Conservation (phyloP, 768 basidiomycete species). For the Naematelia encephala region DNA sequence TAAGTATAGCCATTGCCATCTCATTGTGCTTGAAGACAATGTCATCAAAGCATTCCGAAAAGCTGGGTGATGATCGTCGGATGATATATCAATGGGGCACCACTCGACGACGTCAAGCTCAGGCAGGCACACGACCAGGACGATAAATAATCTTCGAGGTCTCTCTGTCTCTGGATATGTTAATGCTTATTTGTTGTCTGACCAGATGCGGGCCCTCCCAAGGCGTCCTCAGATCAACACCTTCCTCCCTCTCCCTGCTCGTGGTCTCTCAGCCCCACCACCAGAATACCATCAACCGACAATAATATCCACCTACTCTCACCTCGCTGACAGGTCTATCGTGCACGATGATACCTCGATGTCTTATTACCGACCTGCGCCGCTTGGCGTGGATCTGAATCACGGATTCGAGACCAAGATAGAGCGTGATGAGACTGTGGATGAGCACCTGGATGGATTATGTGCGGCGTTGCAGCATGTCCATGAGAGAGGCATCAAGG, state of each 20-base stretch:
- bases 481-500: constrained; percentile 8
- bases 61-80: too few relatives aligned
- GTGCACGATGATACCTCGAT: constrained; percentile 38
- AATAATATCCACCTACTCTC: constrained; percentile 48
- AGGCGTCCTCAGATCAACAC: background rate
- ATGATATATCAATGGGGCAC: too few relatives aligned
- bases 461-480: constrained; percentile 34
- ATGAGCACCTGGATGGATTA: constrained; percentile 49
- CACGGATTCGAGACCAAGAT: constrained; percentile 41
- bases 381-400: constrained; percentile 43
- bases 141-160: too few relatives aligned
- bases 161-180: too few relatives aligned
- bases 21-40: too few relatives aligned
- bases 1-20: too few relatives aligned
- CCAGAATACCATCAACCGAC: constrained; percentile 36
- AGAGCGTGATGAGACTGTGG: constrained; percentile 43
- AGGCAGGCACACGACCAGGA: too few relatives aligned
- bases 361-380: constrained; percentile 40
- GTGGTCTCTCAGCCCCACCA: constrained; percentile 19
- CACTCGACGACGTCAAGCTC: too few relatives aligned
- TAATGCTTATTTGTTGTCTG: too few relatives aligned
- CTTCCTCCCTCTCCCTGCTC: constrained; percentile 39
- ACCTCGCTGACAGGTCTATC: constrained; percentile 41
- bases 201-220: background rate
- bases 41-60: too few relatives aligned